Evolutionary conservation across 2,329 filamentous ascomycete genomes (phyloP).

Genomic region (Lasiodiplodia sp.): DNA sequence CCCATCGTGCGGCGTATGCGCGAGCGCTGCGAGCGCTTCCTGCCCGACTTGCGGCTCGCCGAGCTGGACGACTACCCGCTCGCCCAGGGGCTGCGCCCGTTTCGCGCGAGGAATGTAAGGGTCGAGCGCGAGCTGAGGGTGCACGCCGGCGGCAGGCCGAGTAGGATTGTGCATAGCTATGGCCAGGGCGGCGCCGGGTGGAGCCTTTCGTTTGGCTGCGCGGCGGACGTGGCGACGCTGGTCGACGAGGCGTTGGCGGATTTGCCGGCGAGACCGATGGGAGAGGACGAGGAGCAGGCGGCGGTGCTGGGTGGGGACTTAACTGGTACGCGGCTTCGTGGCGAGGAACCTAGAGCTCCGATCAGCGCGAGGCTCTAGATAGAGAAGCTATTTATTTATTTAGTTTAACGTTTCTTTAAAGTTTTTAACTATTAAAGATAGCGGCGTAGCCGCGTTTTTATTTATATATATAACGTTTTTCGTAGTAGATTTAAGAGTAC

Average conservation of each 20-base stretch:
- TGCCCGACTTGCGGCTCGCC: conserved; percentile 52
- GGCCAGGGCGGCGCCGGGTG: conserved; percentile 56
- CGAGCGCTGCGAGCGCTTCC: conserved; percentile 51
- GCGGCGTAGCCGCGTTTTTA: no score
- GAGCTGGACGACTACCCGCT: conserved; percentile 53
- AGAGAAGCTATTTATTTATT: no score
- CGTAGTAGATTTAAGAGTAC: no score
- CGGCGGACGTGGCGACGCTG: conserved; percentile 45
- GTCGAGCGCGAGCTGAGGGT: conserved; percentile 52
- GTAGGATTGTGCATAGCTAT: conserved; percentile 54
- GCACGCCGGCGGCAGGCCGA: conserved; percentile 31
- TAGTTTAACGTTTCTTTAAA: no score
- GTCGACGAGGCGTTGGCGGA: conserved; percentile 45
- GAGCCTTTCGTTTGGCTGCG: conserved; percentile 52
- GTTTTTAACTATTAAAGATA: no score
- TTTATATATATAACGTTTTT: no score
- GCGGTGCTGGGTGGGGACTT: background rate
- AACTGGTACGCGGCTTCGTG: no score
- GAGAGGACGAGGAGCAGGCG: background rate
- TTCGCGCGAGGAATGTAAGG: conserved; percentile 50
- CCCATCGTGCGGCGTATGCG: conserved; percentile 54
- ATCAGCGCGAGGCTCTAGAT: no score
- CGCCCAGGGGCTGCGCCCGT: conserved; percentile 54
- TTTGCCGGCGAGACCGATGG: conserved; percentile 15
- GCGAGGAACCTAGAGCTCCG: no score